Conservation (phyloP, 345 rosid species). For the Aethionema arabicum region DNA sequence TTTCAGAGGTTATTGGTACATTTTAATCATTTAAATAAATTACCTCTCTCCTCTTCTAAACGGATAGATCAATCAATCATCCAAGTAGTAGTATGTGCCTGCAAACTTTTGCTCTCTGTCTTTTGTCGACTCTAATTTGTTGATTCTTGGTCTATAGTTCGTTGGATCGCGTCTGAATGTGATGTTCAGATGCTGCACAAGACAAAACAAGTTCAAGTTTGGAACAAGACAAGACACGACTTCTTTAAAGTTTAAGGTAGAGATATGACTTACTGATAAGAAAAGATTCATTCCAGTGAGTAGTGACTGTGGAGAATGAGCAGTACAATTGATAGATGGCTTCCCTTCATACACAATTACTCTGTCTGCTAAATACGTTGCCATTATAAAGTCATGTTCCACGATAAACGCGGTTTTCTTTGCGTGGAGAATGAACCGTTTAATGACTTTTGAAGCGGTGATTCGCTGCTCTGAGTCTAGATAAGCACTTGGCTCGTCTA, state of each 20-base stretch:
- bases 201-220: neutral
- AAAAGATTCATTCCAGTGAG: slow-evolving; percentile 88
- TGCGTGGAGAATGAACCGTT: slow-evolving; percentile 87
- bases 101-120: slow-evolving; percentile 89
- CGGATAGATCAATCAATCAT: slow-evolving; percentile 42
- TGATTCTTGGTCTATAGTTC: slow-evolving; percentile 83
- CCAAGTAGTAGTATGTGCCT: slow-evolving; percentile 82
- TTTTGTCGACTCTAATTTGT: slow-evolving; percentile 82
- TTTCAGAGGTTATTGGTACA: no score
- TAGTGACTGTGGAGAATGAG: slow-evolving; percentile 83
- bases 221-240: neutral
- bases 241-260: neutral
- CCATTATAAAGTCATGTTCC: slow-evolving; percentile 95
- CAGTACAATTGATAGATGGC: slow-evolving; percentile 70
- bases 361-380: slow-evolving; percentile 77
- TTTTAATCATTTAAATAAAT: no score
- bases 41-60: neutral
- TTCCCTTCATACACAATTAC: slow-evolving; percentile 84
- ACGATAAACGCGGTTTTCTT: slow-evolving; percentile 89
- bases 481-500: slow-evolving; percentile 91
- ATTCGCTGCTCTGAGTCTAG: slow-evolving; percentile 94
- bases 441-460: slow-evolving; percentile 84
- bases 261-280: slow-evolving; percentile 64
- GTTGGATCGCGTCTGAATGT: slow-evolving; percentile 89
- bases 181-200: slow-evolving; percentile 72